A percentile compares a stretch with the other conserved stretches of the same genome.
phyloP scores from a whole-genome alignment of 768 basidiomycete genomes.

The Amanita rimosa region DNA sequence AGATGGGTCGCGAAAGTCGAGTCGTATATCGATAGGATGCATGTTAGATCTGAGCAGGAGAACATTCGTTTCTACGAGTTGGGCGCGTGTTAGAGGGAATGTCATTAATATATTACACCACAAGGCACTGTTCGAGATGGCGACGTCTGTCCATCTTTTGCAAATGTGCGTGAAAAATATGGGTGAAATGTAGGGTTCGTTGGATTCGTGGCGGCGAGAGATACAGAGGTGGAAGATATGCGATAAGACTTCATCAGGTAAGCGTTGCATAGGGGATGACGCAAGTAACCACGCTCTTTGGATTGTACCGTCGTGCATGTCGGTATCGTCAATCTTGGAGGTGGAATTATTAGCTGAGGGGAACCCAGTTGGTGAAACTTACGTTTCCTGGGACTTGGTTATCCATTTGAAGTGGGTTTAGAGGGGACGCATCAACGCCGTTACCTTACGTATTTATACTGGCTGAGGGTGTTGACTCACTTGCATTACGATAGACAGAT shows the following conservation, averaged over 20 bases:
- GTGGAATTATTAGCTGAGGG: neutral
- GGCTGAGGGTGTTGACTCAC: neutral
- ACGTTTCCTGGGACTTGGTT: neutral
- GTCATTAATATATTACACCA: conserved; percentile 42
- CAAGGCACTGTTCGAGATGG: conserved; percentile 30
- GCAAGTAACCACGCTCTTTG: conserved; percentile 1
- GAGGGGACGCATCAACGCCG: neutral
- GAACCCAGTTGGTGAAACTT: neutral
- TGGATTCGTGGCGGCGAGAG: conserved; percentile 3
- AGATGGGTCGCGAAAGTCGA: conserved; percentile 47
- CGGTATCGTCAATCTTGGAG: neutral
- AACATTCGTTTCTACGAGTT: conserved; percentile 23
- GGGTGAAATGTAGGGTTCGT: conserved; percentile 8
- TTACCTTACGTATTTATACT: neutral
- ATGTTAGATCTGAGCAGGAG: conserved; percentile 34
- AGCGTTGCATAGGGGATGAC: conserved; percentile 11
- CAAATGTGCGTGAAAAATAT: conserved; percentile 36
- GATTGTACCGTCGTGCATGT: neutral
- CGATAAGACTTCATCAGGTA: conserved; percentile 24
- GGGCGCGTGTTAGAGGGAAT: conserved; percentile 26
- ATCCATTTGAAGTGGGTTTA: neutral
- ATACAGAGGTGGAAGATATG: conserved; percentile 21
- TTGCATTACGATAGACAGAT: neutral
- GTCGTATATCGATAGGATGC: conserved; percentile 35
- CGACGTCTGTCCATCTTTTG: conserved; percentile 35